Base-by-base conservation (phyloP, 2,329 filamentous ascomycete species). In the Metarhizium brunneum region DNA sequence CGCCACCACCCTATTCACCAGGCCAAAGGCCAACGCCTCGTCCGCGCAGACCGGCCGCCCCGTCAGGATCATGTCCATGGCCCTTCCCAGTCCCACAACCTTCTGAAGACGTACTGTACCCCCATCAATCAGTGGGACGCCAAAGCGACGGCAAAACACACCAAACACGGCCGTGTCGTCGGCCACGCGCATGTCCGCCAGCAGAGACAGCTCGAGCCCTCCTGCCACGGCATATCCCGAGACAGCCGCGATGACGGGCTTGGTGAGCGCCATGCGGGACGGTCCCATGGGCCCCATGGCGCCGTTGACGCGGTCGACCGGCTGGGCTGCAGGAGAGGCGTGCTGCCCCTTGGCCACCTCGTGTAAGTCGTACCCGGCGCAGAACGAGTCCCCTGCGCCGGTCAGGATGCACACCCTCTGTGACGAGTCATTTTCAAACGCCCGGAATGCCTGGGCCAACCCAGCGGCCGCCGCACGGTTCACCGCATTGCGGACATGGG, bases 61-160 rank as follows among this genome's bases (percentile, higher is more conserved):
- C 0, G 80, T 83, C 5, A 83, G 66, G 16, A 82, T 79, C 74
- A 83, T 77, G 63, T 83, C 80, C 54, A 82, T 58, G 0, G 80
- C 79, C 2, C 77, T 63, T 0, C 78, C 77, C 1, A 82, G 67
- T 0, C 80, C 80, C 25, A 83, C 65, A 48, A 81, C 70, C 1
- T 70, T 71, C 56, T 76, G 77, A 6, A 82, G 64, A 1, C 79
- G 72, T 0, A 81, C 77, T 0, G 78, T 82, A 3, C 79, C 79
- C 20, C 64, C 67, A 30, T 67, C 78, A 18, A 58, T 59, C 35
- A 62, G 59, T 8, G 59, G 57, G 29, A 61, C 60, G 20, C 59
- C 59, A 20, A 50, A 57, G 14, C 78, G 71, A 2, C 80, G 70
- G 63, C 76, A 81, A 60, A 82, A 83, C 3, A 83, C 74, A 2